Base-by-base conservation (phyloP, 768 basidiomycete genomes). In the Dioszegia crocea region DNA sequence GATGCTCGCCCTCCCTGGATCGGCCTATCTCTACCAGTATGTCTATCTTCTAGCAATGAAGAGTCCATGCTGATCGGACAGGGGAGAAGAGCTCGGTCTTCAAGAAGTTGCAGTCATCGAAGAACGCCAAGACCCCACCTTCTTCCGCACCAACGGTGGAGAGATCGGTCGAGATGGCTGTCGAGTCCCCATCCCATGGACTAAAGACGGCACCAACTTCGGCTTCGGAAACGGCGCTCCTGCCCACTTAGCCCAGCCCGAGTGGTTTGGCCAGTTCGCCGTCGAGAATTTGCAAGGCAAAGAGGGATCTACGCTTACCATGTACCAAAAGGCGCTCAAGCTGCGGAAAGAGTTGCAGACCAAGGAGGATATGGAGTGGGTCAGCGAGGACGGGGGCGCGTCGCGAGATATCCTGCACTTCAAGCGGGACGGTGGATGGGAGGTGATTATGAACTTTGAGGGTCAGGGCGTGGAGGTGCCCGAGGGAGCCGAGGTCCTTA, bases 151-250 rank as follows among this genome's bases (percentile, higher is more conserved):
- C n/a, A 61, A 67, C 21, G 65, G 63, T n/a, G 30, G 45, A n/a
- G 63, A 67, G 33, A 62, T 68, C 26, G 70, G 70, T 40, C 61
- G 70, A 52, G 70, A 72, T 33, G 70, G 70, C 2, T 72, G 70
- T 56, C 47, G 70, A 60, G 67, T 72, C 5, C 70, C 70, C 2
- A 16, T 72, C 6, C 70, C 70, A 4, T 72, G 70, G 70, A 41
- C 31, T 0, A 17, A 39, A 0, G 31, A 29, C 14, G 53, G 40
- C 16, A 29, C 38, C 14, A 65, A 65, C 44, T 67, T 61, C 45
- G 65, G 65, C 9, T 67, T 61, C 47, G 69, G 66, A 16, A 17
- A 38, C 3, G 63, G 56, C 23, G 52, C 61, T 40, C 48, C 49
- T 10, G 45, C 68, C 16, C 69, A 71, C 39, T 44, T 67, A 0